These are phyloP conservation scores for Russula sp. DNA, from an alignment of 768 basidiomycete species.

Conservation along the genomic window DNA sequence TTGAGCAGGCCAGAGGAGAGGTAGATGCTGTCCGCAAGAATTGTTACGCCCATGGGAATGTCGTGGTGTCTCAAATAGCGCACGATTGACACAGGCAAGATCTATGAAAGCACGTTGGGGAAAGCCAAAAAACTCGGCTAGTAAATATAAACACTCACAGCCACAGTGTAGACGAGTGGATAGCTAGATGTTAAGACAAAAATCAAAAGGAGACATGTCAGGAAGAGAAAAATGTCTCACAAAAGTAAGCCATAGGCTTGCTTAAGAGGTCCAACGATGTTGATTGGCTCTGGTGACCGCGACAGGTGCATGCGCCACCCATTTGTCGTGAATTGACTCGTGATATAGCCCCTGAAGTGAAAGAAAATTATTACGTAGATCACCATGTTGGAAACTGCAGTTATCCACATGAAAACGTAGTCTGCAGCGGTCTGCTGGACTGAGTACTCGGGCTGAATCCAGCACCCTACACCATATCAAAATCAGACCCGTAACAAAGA, in stretches of 20 bases:
- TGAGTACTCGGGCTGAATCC: constrained; percentile 34
- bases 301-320: constrained; percentile 24
- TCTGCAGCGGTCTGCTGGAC: constrained; percentile 39
- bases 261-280: not conserved
- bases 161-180: constrained; percentile 36
- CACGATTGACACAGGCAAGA: constrained; percentile 35
- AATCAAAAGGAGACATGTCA: not conserved
- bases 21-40: constrained; percentile 35
- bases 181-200: constrained; percentile 29
- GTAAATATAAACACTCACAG: constrained; percentile 22
- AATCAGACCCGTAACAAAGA: too few species aligned
- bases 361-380: constrained; percentile 41
- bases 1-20: constrained; percentile 40
- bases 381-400: constrained; percentile 34
- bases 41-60: constrained; percentile 32
- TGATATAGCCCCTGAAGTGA: constrained; percentile 34
- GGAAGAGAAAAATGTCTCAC: not conserved
- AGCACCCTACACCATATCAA: constrained; percentile 34
- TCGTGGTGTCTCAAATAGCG: constrained; percentile 30
- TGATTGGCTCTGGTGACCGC: not conserved
- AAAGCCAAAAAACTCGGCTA: not conserved
- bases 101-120: constrained; percentile 11
- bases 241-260: constrained; percentile 7
- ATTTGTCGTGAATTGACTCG: too few species aligned
- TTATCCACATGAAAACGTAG: constrained; percentile 44